Evolutionary conservation across 371 early-diverging fungal species (phyloP).

Genomic region (Mortierella sp.): DNA sequence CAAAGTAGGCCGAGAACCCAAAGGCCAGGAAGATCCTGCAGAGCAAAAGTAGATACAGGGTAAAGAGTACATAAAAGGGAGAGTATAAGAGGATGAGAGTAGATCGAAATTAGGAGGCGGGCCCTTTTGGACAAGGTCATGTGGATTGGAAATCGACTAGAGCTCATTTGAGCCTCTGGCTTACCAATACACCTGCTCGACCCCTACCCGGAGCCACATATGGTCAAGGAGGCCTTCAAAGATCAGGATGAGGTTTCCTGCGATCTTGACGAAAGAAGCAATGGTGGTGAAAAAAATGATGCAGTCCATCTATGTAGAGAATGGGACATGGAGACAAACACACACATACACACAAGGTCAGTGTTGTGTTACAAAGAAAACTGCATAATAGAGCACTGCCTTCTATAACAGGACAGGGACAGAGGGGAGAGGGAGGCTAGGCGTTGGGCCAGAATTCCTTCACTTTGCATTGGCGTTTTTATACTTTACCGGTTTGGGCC

Average conservation of each 20-base stretch:
- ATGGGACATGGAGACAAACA: neutral
- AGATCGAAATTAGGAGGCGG: neutral
- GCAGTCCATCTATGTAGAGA: constrained; percentile 17
- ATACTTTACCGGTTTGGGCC: constrained; percentile 47
- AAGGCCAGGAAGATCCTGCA: constrained; percentile 37
- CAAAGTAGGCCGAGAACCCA: constrained; percentile 46
- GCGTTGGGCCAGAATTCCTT: neutral
- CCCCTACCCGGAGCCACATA: constrained; percentile 8
- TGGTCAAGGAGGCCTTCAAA: constrained; percentile 6
- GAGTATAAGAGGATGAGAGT: neutral
- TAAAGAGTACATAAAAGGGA: neutral
- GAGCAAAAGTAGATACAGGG: neutral
- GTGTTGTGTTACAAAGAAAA: neutral
- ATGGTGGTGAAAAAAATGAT: constrained; percentile 11
- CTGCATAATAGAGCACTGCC: neutral
- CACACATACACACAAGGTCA: neutral
- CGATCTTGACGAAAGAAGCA: constrained; percentile 14
- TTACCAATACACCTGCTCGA: constrained; percentile 24
- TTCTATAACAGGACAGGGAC: neutral
- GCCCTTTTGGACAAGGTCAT: too few relatives aligned
- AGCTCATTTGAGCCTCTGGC: neutral
- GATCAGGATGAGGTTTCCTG: constrained; percentile 11
- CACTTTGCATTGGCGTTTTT: too few relatives aligned
- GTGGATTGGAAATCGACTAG: neutral
- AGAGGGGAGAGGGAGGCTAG: neutral